phyloP scores from a whole-genome alignment of 441 rosid species.

The Bocquillonia castaneifolia region DNA sequence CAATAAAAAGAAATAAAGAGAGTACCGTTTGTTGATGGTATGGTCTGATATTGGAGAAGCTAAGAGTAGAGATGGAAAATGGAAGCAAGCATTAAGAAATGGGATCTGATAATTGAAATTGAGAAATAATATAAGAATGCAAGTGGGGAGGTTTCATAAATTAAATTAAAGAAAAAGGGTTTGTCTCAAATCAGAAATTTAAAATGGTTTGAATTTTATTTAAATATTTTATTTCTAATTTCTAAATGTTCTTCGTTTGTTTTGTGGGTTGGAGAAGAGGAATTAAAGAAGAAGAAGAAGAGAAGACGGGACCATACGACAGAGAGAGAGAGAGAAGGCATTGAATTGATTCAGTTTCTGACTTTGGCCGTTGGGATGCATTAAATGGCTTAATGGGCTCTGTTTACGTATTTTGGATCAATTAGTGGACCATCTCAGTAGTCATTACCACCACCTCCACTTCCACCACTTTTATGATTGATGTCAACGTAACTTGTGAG shows the following conservation, averaged over 20 bases:
- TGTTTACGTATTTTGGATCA: too few relatives aligned
- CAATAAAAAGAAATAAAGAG: neutral
- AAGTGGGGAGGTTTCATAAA: too few relatives aligned
- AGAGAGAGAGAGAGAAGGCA: neutral
- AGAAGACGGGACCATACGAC: neutral
- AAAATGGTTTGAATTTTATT: too few relatives aligned
- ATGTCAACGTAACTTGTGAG: too few relatives aligned
- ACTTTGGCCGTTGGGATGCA: neutral
- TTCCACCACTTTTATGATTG: too few relatives aligned
- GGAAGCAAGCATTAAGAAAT: neutral
- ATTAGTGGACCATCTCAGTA: too few relatives aligned
- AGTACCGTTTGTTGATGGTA: neutral
- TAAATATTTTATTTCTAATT: too few relatives aligned
- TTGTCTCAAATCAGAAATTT: too few relatives aligned
- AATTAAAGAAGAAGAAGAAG: neutral
- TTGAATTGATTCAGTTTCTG: neutral
- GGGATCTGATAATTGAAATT: neutral
- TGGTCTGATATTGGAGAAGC: neutral
- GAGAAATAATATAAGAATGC: neutral
- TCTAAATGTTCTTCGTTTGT: too few relatives aligned
- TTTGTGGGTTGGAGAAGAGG: neutral
- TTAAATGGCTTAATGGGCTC: neutral
- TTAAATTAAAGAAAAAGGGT: too few relatives aligned
- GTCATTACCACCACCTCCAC: too few relatives aligned
- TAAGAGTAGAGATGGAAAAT: neutral